These are phyloP conservation scores for Bipolaris cookei DNA, from an alignment of 2,329 filamentous ascomycete genomes.

Conservation along the genomic window DNA sequence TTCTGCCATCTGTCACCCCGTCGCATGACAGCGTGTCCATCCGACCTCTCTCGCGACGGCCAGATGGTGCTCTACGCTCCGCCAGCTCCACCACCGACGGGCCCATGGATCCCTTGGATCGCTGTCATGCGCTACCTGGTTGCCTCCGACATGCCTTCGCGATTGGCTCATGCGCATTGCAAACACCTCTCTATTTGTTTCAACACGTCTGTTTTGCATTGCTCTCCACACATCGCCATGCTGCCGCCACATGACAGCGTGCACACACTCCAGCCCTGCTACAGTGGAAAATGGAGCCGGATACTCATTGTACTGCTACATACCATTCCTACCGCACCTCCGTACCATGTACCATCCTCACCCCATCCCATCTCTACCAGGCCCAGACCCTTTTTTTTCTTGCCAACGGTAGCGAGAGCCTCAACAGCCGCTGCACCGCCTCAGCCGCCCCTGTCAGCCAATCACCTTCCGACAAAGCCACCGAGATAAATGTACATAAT, in stretches of 20 bases:
- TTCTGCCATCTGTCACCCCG: slow-evolving; percentile 12
- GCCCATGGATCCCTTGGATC: no score
- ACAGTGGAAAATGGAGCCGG: no score
- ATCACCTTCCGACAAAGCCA: slow-evolving; percentile 14
- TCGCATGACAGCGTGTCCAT: not conserved
- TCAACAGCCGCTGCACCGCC: slow-evolving; percentile 44
- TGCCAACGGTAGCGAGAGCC: not conserved
- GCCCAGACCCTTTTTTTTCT: not conserved
- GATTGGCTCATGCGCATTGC: not conserved
- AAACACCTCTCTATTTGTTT: not conserved
- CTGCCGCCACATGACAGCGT: not conserved
- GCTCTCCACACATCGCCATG: not conserved
- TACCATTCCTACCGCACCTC: no score
- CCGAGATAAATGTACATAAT: not conserved
- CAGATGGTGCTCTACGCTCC: not conserved
- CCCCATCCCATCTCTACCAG: no score
- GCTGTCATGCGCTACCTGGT: not conserved
- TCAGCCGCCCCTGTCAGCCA: slow-evolving; percentile 20
- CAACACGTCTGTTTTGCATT: slow-evolving; percentile 21
- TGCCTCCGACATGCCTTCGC: not conserved
- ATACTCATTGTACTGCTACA: no score
- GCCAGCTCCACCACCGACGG: not conserved
- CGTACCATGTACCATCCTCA: no score
- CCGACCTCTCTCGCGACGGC: not conserved
- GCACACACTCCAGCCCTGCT: no score